phyloP scores from a whole-genome alignment of 2,329 filamentous ascomycete genomes.

The Volutella citrinella region DNA sequence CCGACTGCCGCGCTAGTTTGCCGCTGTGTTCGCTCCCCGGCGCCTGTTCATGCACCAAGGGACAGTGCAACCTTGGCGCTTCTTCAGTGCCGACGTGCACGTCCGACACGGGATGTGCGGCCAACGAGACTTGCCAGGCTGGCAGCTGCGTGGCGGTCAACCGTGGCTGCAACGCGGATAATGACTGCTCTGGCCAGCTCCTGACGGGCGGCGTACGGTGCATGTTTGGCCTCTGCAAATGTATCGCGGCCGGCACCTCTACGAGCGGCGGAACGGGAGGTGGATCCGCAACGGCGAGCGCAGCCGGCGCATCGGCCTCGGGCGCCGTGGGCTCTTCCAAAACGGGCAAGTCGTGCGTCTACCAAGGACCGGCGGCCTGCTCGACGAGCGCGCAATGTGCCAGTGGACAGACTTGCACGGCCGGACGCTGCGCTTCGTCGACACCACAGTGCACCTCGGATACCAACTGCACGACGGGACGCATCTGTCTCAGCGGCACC shows the following conservation, averaged over 20 bases:
- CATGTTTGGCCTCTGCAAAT: not conserved
- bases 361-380: not conserved
- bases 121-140: not conserved
- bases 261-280: no score
- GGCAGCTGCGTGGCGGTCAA: not conserved
- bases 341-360: not conserved
- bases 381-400: constrained; percentile 1
- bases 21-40: not conserved
- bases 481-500: constrained; percentile 1
- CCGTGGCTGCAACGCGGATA: not conserved
- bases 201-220: not conserved
- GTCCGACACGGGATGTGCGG: not conserved
- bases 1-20: not conserved
- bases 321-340: no score
- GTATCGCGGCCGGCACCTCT: no score
- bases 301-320: no score
- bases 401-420: constrained; percentile 1
- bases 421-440: constrained; percentile 6
- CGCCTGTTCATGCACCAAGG: not conserved
- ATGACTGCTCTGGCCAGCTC: not conserved
- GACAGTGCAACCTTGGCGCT: not conserved
- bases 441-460: constrained; percentile 2
- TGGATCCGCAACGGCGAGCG: no score
- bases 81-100: not conserved
- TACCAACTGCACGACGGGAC: constrained; percentile 2